Percentiles rank a stretch among this genome's conserved stretches.
These are phyloP conservation scores for Cystofilobasidium capitatum DNA, from an alignment of 768 basidiomycete species.

Conservation along the genomic window DNA sequence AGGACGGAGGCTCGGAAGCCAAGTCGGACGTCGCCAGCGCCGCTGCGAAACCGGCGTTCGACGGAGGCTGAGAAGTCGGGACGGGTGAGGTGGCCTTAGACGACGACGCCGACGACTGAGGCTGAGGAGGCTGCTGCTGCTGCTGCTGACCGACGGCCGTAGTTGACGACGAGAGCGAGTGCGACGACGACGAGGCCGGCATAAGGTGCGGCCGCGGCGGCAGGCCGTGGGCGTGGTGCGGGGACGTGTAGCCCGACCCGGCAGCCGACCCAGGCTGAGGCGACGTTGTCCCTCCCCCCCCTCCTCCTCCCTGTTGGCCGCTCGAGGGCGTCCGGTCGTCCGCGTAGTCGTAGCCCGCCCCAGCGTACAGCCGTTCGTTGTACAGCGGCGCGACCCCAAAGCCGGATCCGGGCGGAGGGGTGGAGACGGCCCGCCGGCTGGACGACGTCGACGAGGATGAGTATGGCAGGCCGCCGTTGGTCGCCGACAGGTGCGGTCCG, in stretches of 20 bases:
- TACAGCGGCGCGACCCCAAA: conserved; percentile 4
- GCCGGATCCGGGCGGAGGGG: conserved; percentile 6
- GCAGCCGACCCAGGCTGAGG: not conserved
- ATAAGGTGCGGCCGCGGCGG: not conserved
- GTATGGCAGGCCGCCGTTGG: conserved; percentile 1
- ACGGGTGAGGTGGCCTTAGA: too few species aligned
- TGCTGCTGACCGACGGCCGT: too few species aligned
- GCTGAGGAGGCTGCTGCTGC: not conserved
- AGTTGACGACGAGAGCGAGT: not conserved
- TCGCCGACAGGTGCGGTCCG: not conserved
- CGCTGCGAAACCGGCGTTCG: not conserved
- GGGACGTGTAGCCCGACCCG: conserved; percentile 3
- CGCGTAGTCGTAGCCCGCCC: not conserved
- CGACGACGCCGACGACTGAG: too few species aligned
- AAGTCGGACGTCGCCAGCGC: not conserved
- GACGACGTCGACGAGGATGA: not conserved
- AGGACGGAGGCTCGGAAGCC: conserved; percentile 4
- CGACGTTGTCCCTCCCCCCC: not conserved
- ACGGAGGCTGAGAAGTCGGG: too few species aligned
- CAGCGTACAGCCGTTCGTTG: conserved; percentile 3
- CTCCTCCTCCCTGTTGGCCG: not conserved
- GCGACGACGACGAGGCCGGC: not conserved
- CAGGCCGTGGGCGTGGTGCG: not conserved
- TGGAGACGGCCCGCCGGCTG: conserved; percentile 14
- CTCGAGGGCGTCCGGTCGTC: not conserved